Conservation (phyloP, 257 asterid species). For the Mitragyna speciosa region DNA sequence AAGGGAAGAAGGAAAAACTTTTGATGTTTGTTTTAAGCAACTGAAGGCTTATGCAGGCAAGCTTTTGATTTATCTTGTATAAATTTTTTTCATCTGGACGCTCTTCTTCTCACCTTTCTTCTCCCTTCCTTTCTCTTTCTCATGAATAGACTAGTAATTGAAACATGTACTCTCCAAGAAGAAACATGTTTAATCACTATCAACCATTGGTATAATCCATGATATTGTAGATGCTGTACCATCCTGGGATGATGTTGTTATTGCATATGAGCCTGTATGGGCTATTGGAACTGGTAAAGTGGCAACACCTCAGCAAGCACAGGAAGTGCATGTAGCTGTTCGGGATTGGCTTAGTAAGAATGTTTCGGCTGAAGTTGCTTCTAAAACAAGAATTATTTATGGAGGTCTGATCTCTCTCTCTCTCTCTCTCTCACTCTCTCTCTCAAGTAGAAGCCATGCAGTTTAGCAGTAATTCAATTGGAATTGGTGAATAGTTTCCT, state of each 20-base stretch:
- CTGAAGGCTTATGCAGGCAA: constrained; percentile 87
- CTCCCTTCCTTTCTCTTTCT: neutral
- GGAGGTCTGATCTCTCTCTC: constrained; percentile 56
- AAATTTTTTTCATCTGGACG: too few species aligned
- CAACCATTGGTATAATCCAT: neutral
- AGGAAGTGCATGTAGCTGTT: constrained; percentile 91
- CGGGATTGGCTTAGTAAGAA: constrained; percentile 96
- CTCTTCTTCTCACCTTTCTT: neutral
- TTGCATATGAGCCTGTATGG: constrained; percentile 99
- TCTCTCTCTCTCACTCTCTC: neutral
- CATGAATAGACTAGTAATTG: neutral
- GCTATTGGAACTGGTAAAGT: constrained; percentile 99
- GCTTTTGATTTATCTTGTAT: neutral
- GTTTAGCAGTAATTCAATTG: neutral
- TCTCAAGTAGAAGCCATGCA: neutral
- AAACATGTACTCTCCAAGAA: neutral
- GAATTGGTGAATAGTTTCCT: neutral
- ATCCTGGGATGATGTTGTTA: constrained; percentile 85
- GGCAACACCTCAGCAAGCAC: constrained; percentile 99
- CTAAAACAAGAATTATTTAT: constrained; percentile 86
- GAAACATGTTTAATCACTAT: neutral
- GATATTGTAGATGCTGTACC: constrained; percentile 77
- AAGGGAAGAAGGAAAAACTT: constrained; percentile 94
- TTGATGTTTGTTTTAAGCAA: constrained; percentile 87
- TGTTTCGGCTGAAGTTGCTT: constrained; percentile 85